Percentiles rank a stretch among this genome's conserved stretches.
Evolutionary conservation across 140 eudicot species (phyloP).

Genomic region (Senecio squalidus): DNA sequence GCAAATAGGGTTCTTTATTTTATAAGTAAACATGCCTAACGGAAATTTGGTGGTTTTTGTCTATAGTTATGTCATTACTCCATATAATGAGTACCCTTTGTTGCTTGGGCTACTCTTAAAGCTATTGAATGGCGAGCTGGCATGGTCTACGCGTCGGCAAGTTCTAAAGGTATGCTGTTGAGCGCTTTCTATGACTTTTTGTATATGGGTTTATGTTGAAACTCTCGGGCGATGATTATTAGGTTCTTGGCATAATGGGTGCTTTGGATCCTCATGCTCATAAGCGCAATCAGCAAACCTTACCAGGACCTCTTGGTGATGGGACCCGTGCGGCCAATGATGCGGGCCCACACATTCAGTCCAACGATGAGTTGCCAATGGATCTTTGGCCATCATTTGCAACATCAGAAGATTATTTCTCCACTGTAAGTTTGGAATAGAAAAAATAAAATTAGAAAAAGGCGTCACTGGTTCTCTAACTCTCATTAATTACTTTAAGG

Average conservation of each 20-base stretch:
- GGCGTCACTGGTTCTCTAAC: slow-evolving; percentile 16
- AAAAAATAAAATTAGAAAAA: slow-evolving; percentile 4
- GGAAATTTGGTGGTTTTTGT: slow-evolving; percentile 16
- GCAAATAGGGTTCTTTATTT: neutral
- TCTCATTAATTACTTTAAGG: slow-evolving; percentile 43
- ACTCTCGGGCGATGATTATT: slow-evolving; percentile 13
- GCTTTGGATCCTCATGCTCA: slow-evolving; percentile 97
- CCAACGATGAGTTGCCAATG: slow-evolving; percentile 80
- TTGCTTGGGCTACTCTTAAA: slow-evolving; percentile 89
- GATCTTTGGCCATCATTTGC: slow-evolving; percentile 99
- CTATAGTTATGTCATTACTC: slow-evolving; percentile 81
- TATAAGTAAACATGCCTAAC: slow-evolving; percentile 10
- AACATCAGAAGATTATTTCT: slow-evolving; percentile 88
- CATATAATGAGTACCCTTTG: slow-evolving; percentile 80
- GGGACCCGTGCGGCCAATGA: slow-evolving; percentile 68
- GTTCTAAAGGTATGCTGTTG: slow-evolving; percentile 65
- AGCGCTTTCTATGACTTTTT: neutral
- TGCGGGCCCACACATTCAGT: slow-evolving; percentile 75
- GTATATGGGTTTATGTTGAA: slow-evolving; percentile 6
- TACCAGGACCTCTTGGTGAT: slow-evolving; percentile 86
- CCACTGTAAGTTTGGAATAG: slow-evolving; percentile 57
- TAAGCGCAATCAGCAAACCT: slow-evolving; percentile 77
- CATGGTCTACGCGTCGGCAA: slow-evolving; percentile 97
- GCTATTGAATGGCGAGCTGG: slow-evolving; percentile 82
- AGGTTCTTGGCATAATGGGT: slow-evolving; percentile 99